Evolutionary conservation across 225 moss, liverwort and hornwort genomes (phyloP).

Genomic region (Sphagnum contortum): DNA sequence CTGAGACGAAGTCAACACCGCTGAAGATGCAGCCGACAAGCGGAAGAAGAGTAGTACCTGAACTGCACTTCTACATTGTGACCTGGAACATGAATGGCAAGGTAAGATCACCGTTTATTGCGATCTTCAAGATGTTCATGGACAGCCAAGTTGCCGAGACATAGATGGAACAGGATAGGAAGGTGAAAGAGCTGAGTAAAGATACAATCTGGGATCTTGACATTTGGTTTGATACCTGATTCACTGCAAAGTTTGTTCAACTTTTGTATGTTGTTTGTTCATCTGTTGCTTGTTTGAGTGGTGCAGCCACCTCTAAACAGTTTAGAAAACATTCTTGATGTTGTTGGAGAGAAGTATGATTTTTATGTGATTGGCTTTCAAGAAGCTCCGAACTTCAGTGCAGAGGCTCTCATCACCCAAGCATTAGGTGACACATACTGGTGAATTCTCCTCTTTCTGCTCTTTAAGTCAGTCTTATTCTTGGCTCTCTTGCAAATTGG

Average conservation of each 20-base stretch:
- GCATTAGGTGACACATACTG: conserved; percentile 68
- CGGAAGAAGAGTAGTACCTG: no score
- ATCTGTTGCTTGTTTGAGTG: not conserved
- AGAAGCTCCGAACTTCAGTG: conserved; percentile 58
- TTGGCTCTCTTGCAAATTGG: no score
- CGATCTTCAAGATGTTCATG: not conserved
- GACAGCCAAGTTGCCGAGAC: no score
- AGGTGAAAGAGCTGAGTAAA: not conserved
- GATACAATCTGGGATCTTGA: no score
- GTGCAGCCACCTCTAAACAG: conserved; percentile 52
- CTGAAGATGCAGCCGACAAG: no score
- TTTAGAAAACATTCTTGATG: conserved; percentile 57
- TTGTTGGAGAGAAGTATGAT: conserved; percentile 47
- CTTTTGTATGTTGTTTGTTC: not conserved
- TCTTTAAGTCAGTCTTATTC: not conserved
- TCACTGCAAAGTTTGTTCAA: not conserved
- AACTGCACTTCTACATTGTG: conserved; percentile 38
- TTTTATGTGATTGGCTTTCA: conserved; percentile 77
- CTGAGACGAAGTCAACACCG: no score
- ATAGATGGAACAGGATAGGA: not conserved
- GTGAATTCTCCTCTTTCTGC: conserved; percentile 9
- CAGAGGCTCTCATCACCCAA: conserved; percentile 37
- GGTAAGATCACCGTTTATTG: conserved; percentile 17
- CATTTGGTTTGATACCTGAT: not conserved
- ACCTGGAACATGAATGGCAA: conserved; percentile 98